Base-by-base conservation (phyloP, 2,329 filamentous ascomycete genomes). In the Xylaria sp. region DNA sequence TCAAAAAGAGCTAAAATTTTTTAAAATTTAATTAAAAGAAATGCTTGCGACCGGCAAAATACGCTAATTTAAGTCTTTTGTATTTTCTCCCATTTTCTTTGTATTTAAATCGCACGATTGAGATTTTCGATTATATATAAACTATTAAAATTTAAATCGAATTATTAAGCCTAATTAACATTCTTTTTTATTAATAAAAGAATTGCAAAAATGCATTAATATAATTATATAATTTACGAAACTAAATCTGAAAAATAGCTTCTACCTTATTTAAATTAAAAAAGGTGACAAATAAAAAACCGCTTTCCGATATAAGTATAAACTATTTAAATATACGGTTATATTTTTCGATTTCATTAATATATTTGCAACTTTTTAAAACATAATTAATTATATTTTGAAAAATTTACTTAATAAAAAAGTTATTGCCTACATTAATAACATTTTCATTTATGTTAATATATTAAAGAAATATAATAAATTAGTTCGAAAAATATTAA, bases 211-310 rank as follows among this genome's bases (percentile, higher is more conserved):
- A 42, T 7, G 41, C 17, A 39, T 69, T 16, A 21, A 26, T 21
- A 48, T 47, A 29, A 53, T 48, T 9, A 34, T 51, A 38, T 55
- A 40, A 16, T 62, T 59, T 39, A 54, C 26, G 2, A 52, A 42
- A n/a, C 9, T 62, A 5, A 41, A 64, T 42, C 18, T 64, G 16
- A 40, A 40, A 19, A 21, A 54, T n/a, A 52, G 13, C 20, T 65
- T 54, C 57, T 54, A 62, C 42, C 54, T 48, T n/a, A 60, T 64
- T 44, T 47, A 37, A 44, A 63, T 71, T 37, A 50, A 42, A 19
- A 37, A 64, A 61, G 50, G 48, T 17, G 44, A 72, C 22, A 44
- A 71, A 60, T 71, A 56, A 54, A 72, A 71, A 45, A 73, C 48
- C 7, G 56, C 48, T 16, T 72, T 72, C 56, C 45, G 52, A 19